These are phyloP conservation scores for Rhypophila decipiens DNA, from an alignment of 495 filamentous ascomycete genomes.

Conservation along the genomic window DNA sequence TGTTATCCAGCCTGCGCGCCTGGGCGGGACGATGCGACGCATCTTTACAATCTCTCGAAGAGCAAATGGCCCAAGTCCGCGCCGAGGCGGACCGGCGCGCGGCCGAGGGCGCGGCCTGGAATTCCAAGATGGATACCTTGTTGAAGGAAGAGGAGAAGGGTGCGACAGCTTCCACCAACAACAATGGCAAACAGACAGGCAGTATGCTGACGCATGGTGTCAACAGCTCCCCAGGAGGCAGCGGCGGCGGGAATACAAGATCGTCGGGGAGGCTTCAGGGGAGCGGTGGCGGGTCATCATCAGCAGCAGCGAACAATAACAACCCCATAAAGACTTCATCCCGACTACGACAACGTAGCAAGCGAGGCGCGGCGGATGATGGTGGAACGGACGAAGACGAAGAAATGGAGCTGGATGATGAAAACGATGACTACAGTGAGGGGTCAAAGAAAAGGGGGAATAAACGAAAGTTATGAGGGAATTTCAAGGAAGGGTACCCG, in stretches of 20 bases:
- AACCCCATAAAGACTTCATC: background rate
- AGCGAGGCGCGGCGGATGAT: slow-evolving; percentile 34
- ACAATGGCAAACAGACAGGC: too few relatives aligned
- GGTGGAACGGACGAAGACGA: slow-evolving; percentile 45
- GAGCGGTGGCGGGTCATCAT: background rate
- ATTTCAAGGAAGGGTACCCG: too few relatives aligned
- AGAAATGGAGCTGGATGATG: slow-evolving; percentile 55
- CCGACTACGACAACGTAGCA: slow-evolving; percentile 5
- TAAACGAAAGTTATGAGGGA: slow-evolving; percentile 24
- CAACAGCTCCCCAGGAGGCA: slow-evolving; percentile 14
- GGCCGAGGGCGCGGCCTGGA: slow-evolving; percentile 42
- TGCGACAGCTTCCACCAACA: slow-evolving; percentile 8
- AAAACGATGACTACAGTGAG: slow-evolving; percentile 23
- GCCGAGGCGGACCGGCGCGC: slow-evolving; percentile 48
- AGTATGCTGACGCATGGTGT: slow-evolving; percentile 20
- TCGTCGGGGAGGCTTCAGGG: background rate
- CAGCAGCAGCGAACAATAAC: slow-evolving; percentile 1
- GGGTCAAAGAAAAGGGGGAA: slow-evolving; percentile 30
- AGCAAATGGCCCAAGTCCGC: slow-evolving; percentile 56
- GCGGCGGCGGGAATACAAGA: slow-evolving; percentile 8
- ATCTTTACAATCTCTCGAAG: slow-evolving; percentile 71
- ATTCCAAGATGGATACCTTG: slow-evolving; percentile 39
- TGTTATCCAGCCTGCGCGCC: slow-evolving; percentile 59
- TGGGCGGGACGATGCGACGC: slow-evolving; percentile 72
- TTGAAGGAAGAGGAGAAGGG: slow-evolving; percentile 38